Evolutionary conservation across 192 early-diverging fungal genomes (phyloP).

Genomic region (Entomortierella parvispora): DNA sequence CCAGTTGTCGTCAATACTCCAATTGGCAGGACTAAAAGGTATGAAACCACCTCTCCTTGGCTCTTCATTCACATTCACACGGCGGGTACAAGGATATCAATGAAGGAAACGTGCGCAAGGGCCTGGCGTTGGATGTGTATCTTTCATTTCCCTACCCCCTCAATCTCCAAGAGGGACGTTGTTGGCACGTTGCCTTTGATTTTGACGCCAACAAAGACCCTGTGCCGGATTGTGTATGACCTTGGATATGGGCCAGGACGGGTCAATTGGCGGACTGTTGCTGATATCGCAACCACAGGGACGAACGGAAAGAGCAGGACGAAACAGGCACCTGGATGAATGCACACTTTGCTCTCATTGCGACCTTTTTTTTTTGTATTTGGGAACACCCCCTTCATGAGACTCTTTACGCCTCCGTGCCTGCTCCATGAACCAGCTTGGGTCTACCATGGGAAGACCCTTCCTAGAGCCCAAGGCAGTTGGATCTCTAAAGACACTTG

Average conservation of each 20-base stretch:
- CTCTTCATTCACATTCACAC: background rate
- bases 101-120: conserved; percentile 33
- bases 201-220: no score
- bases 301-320: conserved; percentile 8
- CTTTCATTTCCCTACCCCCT: background rate
- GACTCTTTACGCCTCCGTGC: conserved; percentile 44
- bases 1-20: conserved; percentile 34
- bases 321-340: conserved; percentile 8
- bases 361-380: conserved; percentile 26
- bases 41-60: background rate
- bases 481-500: background rate
- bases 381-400: conserved; percentile 17
- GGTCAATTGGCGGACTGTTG: no score
- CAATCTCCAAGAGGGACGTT: background rate
- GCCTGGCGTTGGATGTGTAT: no score
- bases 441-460: conserved; percentile 1
- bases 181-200: background rate
- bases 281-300: background rate
- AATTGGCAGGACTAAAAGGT: conserved; percentile 41
- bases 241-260: no score
- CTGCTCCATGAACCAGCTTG: conserved; percentile 16
- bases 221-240: background rate
- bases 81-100: background rate
- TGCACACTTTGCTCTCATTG: conserved; percentile 24
- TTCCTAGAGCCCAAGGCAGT: conserved; percentile 7